phyloP scores from a whole-genome alignment of 1,139 yeast species.

The Trichomonascaceae sp. region DNA sequence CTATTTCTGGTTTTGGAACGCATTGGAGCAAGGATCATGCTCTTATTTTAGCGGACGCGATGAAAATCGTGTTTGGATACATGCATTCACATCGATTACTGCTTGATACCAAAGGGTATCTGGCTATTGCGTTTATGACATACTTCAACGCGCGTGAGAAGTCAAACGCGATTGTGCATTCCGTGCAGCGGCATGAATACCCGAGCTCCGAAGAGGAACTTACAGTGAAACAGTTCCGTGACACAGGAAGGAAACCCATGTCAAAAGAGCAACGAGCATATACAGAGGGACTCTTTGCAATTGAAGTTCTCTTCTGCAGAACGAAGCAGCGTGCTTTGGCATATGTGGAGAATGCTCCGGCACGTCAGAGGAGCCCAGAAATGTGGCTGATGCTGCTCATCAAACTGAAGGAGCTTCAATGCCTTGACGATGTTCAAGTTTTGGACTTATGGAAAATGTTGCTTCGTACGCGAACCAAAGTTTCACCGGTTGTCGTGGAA shows the following conservation, averaged over 20 bases:
- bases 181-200: conserved; percentile 15
- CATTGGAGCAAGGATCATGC: conserved; percentile 13
- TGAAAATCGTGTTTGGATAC: conserved; percentile 12
- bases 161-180: conserved; percentile 10
- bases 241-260: too few relatives aligned
- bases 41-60: conserved; percentile 16
- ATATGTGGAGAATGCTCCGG: too few relatives aligned
- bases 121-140: conserved; percentile 18
- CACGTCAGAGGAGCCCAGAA: too few relatives aligned
- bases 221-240: too few relatives aligned
- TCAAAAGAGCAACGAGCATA: too few relatives aligned
- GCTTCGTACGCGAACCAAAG: too few relatives aligned
- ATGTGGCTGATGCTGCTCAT: too few relatives aligned
- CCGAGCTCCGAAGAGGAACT: conserved; percentile 13
- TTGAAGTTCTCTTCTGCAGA: neutral
- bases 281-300: conserved; percentile 8
- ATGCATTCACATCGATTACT: conserved; percentile 10
- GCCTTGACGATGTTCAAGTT: too few relatives aligned
- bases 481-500: too few relatives aligned
- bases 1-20: conserved; percentile 18
- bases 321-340: too few relatives aligned
- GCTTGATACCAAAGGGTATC: conserved; percentile 22
- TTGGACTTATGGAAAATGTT: too few relatives aligned
- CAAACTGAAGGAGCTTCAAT: too few relatives aligned
- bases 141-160: conserved; percentile 9